phyloP scores from a whole-genome alignment of 2,329 filamentous ascomycete genomes.

The Cladophialophora carrionii region DNA sequence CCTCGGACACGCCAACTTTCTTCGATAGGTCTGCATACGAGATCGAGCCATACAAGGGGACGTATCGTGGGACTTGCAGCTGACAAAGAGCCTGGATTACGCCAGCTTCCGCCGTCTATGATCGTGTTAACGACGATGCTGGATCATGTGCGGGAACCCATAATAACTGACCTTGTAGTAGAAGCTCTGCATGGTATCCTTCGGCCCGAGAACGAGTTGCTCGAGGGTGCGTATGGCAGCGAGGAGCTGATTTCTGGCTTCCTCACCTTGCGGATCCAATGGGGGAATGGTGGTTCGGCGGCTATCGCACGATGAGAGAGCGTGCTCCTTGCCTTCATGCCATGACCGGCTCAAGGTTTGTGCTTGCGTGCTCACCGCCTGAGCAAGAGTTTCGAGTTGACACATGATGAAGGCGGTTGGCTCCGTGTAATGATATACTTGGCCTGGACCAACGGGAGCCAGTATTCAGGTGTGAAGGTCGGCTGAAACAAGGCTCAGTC shows the following conservation, averaged over 20 bases:
- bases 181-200: conserved; percentile 25
- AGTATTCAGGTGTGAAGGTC: neutral
- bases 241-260: conserved; percentile 25
- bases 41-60: conserved; percentile 24
- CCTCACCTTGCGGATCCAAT: conserved; percentile 17
- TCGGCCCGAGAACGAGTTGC: conserved; percentile 24
- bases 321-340: conserved; percentile 21
- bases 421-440: neutral
- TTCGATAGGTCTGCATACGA: conserved; percentile 17
- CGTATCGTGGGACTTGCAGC: conserved; percentile 17
- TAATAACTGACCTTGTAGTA: conserved; percentile 20
- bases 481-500: neutral
- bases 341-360: conserved; percentile 22
- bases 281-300: conserved; percentile 17
- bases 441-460: neutral
- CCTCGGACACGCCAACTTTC: conserved; percentile 18
- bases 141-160: neutral
- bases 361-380: conserved; percentile 12
- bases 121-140: neutral
- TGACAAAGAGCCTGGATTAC: conserved; percentile 24
- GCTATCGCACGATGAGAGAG: conserved; percentile 16
- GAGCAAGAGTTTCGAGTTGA: conserved; percentile 21
- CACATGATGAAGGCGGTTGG: conserved; percentile 11
- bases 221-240: conserved; percentile 16
- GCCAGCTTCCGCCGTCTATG: conserved; percentile 24